A percentile compares a stretch with the other conserved stretches of the same genome.
Evolutionary conservation across 108 stramenopile species (phyloP).

Genomic region (Cylindrotheca closterium): DNA sequence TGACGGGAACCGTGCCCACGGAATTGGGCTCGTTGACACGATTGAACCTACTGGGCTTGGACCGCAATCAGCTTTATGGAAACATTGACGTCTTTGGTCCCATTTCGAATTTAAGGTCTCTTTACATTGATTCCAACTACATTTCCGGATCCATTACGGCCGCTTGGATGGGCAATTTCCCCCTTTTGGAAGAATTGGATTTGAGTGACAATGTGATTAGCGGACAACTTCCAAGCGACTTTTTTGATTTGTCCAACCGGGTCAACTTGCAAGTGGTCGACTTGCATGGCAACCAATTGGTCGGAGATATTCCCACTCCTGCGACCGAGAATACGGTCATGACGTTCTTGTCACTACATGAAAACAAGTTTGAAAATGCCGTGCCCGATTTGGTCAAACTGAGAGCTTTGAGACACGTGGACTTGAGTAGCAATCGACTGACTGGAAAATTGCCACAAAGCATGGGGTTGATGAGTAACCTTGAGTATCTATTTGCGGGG

Average conservation of each 20-base stretch:
- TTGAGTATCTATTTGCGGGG: constrained; percentile 27
- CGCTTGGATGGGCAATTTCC: background rate
- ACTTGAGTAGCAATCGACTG: constrained; percentile 27
- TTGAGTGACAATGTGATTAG: constrained; percentile 19
- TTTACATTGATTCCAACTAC: constrained; percentile 26
- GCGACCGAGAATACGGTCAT: constrained; percentile 7
- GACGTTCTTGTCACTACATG: constrained; percentile 23
- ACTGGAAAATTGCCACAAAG: constrained; percentile 22
- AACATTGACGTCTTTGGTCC: constrained; percentile 24
- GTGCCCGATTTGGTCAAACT: constrained; percentile 45
- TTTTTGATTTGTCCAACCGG: constrained; percentile 8
- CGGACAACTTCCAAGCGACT: constrained; percentile 6
- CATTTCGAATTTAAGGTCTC: constrained; percentile 9
- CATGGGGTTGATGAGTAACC: constrained; percentile 12
- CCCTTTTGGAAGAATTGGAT: constrained; percentile 19
- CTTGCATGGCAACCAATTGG: constrained; percentile 23
- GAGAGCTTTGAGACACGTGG: constrained; percentile 24
- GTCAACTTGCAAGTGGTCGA: constrained; percentile 17
- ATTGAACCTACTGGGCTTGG: constrained; percentile 20
- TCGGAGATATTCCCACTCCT: constrained; percentile 17
- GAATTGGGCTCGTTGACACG: constrained; percentile 10
- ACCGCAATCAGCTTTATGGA: constrained; percentile 18
- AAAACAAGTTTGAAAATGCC: constrained; percentile 47
- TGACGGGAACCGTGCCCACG: constrained; percentile 19
- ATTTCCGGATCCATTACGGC: constrained; percentile 22